These are phyloP conservation scores for Cryptomeria japonica DNA, from an alignment of 75 land plant species.

Conservation along the genomic window DNA sequence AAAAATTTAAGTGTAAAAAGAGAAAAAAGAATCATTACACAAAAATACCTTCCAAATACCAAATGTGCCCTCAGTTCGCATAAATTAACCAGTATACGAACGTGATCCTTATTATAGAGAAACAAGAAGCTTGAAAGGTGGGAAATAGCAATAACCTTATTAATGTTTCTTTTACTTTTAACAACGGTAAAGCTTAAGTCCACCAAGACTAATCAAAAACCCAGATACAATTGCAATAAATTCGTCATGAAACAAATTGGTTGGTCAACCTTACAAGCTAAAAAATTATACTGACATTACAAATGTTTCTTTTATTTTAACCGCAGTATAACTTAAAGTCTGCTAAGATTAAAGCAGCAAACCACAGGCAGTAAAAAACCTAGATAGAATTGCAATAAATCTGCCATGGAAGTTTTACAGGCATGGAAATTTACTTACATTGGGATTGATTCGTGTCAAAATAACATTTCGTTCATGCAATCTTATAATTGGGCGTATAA, in stretches of 20 bases:
- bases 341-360: not conserved
- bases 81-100: not conserved
- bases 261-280: not conserved
- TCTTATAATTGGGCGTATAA: constrained; percentile 84
- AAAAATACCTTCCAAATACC: not conserved
- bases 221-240: not conserved
- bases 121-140: not conserved
- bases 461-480: constrained; percentile 75
- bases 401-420: not conserved
- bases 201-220: not conserved
- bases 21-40: not conserved
- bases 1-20: not conserved
- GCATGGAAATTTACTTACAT: constrained; percentile 32
- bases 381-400: not conserved
- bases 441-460: constrained; percentile 90
- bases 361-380: not conserved
- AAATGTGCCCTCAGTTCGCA: not conserved
- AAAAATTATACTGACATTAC: not conserved
- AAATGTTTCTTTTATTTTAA: not conserved
- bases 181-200: not conserved
- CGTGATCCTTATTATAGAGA: not conserved
- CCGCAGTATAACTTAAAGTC: not conserved
- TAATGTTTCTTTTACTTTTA: not conserved
- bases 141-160: too few relatives aligned
- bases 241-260: not conserved